Evolutionary conservation across 2,329 filamentous ascomycete species (phyloP).

Genomic region (Alternaria sp.): DNA sequence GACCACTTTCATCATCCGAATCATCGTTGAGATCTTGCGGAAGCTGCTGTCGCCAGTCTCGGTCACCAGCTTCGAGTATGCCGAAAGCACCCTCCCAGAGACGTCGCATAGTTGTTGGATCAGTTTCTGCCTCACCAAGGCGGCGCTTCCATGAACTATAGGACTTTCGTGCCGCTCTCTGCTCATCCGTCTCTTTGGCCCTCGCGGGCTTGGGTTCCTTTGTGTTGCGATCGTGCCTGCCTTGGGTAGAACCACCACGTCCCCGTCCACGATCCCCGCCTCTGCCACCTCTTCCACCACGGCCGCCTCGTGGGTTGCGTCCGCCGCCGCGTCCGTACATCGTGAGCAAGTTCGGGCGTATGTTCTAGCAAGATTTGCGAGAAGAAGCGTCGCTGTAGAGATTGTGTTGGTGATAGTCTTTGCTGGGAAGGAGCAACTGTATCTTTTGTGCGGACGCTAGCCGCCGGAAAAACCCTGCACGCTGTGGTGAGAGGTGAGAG

Average conservation of each 20-base stretch:
- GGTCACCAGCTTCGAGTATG: conserved; percentile 37
- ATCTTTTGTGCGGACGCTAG: not conserved
- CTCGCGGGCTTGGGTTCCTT: not conserved
- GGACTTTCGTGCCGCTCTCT: conserved; percentile 25
- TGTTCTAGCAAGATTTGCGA: not conserved
- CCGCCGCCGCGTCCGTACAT: conserved; percentile 1
- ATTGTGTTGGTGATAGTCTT: not conserved
- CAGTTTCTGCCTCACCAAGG: conserved; percentile 27
- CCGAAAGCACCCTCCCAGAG: conserved; percentile 39
- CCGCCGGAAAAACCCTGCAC: not conserved
- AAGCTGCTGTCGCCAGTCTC: conserved; percentile 42
- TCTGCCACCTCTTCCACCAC: not conserved
- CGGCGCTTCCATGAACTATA: conserved; percentile 40
- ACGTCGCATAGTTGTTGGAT: conserved; percentile 22
- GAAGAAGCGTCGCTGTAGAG: not conserved
- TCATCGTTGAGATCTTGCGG: conserved; percentile 41
- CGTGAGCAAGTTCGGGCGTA: not conserved
- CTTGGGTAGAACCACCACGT: not conserved
- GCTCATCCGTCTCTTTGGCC: conserved; percentile 26
- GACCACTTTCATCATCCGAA: conserved; percentile 27
- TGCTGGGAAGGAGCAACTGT: not conserved
- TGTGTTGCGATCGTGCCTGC: not conserved
- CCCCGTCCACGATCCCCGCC: not conserved
- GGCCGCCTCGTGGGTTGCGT: not conserved
- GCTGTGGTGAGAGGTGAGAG: not conserved